Evolutionary conservation across 768 basidiomycete genomes (phyloP), one percentile per base, ranked within the genome.

Genomic region (Russula emetica): DNA sequence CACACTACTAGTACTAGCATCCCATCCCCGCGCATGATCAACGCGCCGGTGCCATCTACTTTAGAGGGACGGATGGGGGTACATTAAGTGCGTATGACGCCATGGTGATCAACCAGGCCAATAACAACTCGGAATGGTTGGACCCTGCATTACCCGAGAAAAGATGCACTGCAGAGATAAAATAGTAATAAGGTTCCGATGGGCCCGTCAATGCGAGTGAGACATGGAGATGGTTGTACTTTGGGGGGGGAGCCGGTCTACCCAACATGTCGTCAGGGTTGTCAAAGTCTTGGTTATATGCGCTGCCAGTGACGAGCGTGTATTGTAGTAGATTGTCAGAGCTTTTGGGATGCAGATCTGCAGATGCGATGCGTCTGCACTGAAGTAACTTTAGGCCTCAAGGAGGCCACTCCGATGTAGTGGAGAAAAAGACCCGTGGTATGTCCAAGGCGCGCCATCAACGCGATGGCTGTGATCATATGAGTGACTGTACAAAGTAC

Each of bases 101-200:
- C 91, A 99, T 96, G 8, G 93, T 92, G 71, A 99, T 97, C 10
- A 93, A 93, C 97, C 97, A 99, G 9, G 94, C 97, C 98, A 28
- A 44, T 26, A 32, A n/a, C 20, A 18, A 26, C 11, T 40, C 28
- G 26, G 16, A 5, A 22, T 26, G 18, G 16, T 26, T 30, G 13
- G 40, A 26, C 30, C 13, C 8, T n/a, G 32, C 22, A n/a, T n/a
- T 58, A 45, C 28, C 16, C 22, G 42, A 52, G 32, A 47, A 6
- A 55, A 84, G 55, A 84, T 87, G 69, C 60, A 97, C 96, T 84
- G 74, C 97, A 98, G 1, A 97, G 97, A 77, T 93, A 95, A 73
- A 89, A 96, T 18, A 99, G 79, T 16, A 99, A 75, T 51, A 94
- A 77, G 0, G 93, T 92, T 36, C 97, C 97, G 63, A 97, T 98